Evolutionary conservation across 768 basidiomycete genomes (phyloP).

Genomic region (Filobasidium floriforme): DNA sequence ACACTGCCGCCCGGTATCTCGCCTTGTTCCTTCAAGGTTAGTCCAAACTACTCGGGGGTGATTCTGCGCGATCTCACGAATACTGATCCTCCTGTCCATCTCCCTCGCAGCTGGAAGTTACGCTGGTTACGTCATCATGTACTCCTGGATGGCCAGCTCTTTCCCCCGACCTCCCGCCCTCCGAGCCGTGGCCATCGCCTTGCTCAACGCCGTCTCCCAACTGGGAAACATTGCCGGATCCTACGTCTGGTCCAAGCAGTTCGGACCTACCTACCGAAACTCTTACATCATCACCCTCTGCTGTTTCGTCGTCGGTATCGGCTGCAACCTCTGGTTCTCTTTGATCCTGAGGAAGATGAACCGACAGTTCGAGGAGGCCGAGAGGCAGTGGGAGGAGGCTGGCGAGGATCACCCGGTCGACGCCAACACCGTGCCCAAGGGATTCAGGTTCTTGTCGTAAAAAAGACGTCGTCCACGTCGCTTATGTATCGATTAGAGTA

Average conservation of each 20-base stretch:
- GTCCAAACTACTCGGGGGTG: conserved; percentile 45
- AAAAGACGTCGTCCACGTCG: background rate
- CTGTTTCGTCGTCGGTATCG: conserved; percentile 50
- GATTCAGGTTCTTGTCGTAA: conserved; percentile 5
- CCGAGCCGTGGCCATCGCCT: conserved; percentile 73
- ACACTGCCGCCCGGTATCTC: conserved; percentile 39
- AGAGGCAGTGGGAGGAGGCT: conserved; percentile 32
- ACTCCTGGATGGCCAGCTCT: conserved; percentile 50
- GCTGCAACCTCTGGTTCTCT: conserved; percentile 49
- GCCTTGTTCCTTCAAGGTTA: conserved; percentile 47
- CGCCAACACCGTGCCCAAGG: conserved; percentile 5
- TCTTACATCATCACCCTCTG: conserved; percentile 69
- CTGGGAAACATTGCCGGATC: conserved; percentile 78
- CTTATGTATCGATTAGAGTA: too few species aligned
- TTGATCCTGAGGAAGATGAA: conserved; percentile 41
- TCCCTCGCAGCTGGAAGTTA: conserved; percentile 13
- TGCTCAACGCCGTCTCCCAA: conserved; percentile 69
- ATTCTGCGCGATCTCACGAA: background rate
- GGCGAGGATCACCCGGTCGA: conserved; percentile 2
- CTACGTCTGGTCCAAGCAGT: conserved; percentile 49
- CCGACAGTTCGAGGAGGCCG: conserved; percentile 42
- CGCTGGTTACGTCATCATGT: conserved; percentile 53
- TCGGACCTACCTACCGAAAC: conserved; percentile 53
- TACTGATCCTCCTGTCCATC: conserved; percentile 10
- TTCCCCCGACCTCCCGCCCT: conserved; percentile 78